Base-by-base conservation (phyloP, 192 early-diverging fungal species). In the Umbelopsis sp. region DNA sequence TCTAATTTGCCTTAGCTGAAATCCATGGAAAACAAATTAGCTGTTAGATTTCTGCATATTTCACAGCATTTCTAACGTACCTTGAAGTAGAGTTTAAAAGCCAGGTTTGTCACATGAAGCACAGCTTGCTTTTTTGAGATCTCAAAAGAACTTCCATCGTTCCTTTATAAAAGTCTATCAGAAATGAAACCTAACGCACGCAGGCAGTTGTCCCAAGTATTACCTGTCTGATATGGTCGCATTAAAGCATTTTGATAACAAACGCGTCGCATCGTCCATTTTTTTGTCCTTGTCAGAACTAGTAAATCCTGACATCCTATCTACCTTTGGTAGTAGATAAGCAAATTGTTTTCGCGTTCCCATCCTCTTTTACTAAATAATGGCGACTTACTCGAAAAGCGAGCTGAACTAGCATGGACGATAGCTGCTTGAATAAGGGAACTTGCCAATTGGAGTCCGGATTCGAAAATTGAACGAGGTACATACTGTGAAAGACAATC, bases 71-170 rank as follows among this genome's bases (percentile, higher is more conserved):
- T 29, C 25, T 11, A 7, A 5, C 70, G 69, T 75, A 77, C 83
- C 73, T 82, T 85, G 21, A 86, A 86, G 47, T 86, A 84, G 0
- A 79, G 69, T 4, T 77, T 80, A 45, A 86, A 82, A 1, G 80
- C 75, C 8, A 82, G 79, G 32, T 86, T 86, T 9, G 82, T 80
- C 14, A 84, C 34, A 43, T 81, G 77, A 29, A 77, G 76, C 0
- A 86, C 75, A 0, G 79, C 79, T 9, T 65, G 49, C 34, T 77
- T 80, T 52, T 86, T 86, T 1, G 85, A 82, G 20, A 66, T 43
- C 32, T 81, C 69, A 17, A 74, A 21, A 0, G 74, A 24, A 29
- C 71, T 68, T 12, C 47, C 56, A 38, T 24, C 59, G 49, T 74
- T 72, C 65, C 12, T 50, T 22, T 45, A 14, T 3, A n/a, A 2